Percentiles rank a stretch among this genome's conserved stretches.
phyloP scores from a whole-genome alignment of 345 rosid species.

The sweet orange (Citrus sinensis) region DNA sequence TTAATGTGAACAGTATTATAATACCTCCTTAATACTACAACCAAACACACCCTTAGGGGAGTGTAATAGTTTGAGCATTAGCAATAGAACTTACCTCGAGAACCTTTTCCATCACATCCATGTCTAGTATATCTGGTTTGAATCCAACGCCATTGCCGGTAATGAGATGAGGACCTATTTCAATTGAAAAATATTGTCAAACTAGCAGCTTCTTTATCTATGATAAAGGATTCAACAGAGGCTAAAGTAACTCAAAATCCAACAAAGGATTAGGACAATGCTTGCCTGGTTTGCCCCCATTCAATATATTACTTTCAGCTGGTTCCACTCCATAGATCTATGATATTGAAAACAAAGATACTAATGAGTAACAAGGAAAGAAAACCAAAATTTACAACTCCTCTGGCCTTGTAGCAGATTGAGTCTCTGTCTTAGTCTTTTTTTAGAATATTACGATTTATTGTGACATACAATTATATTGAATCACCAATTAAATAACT shows the following conservation, averaged over 20 bases:
- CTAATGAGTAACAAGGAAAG: not conserved
- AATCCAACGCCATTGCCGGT: constrained; percentile 98
- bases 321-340: constrained; percentile 99
- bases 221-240: not conserved
- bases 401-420: not conserved
- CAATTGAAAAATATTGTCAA: constrained; percentile 9
- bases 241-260: not conserved
- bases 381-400: not conserved
- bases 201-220: not conserved
- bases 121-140: constrained; percentile 91
- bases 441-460: not conserved
- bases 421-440: not conserved
- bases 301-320: constrained; percentile 83
- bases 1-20: too few species aligned
- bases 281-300: constrained; percentile 96
- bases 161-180: constrained; percentile 87
- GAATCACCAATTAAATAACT: not conserved
- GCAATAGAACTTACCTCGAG: constrained; percentile 51
- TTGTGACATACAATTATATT: not conserved
- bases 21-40: too few species aligned
- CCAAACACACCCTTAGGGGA: not conserved
- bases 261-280: not conserved
- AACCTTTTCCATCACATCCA: constrained; percentile 93
- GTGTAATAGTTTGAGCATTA: not conserved
- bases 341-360: not conserved